Evolutionary conservation across 345 rosid species (phyloP).

Genomic region (Gossypium mustelinum): DNA sequence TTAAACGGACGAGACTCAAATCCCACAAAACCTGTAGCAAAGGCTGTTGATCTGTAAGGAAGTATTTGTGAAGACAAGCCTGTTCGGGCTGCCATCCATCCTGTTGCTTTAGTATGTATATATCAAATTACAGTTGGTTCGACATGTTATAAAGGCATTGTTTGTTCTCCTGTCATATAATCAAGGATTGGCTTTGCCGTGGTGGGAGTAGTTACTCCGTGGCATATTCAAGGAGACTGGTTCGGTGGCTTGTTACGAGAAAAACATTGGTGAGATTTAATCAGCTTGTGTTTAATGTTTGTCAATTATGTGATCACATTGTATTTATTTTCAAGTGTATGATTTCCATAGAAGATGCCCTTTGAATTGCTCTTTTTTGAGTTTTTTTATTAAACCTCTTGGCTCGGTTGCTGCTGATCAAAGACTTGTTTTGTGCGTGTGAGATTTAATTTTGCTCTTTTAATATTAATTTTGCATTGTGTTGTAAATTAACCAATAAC

Average conservation of each 20-base stretch:
- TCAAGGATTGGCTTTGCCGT: background rate
- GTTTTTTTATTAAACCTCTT: background rate
- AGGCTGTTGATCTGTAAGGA: conserved; percentile 24
- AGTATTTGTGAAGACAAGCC: background rate
- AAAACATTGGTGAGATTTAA: conserved; percentile 1
- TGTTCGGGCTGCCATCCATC: background rate
- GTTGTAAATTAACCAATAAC: too few species aligned
- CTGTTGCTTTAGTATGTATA: conserved; percentile 7
- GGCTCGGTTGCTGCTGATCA: background rate
- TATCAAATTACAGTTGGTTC: background rate
- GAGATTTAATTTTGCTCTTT: too few species aligned
- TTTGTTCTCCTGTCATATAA: background rate
- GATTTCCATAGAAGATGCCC: conserved; percentile 7
- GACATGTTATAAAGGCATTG: background rate
- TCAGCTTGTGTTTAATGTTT: background rate
- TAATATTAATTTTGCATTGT: too few species aligned
- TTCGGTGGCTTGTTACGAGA: background rate
- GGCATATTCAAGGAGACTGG: conserved; percentile 9
- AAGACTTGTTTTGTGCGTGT: background rate
- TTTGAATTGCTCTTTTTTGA: background rate
- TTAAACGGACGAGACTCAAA: conserved; percentile 28
- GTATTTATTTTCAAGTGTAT: conserved; percentile 15
- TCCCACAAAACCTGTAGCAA: conserved; percentile 27
- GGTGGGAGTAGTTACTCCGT: background rate
- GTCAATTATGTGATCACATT: background rate